phyloP scores from a whole-genome alignment of 805 yeast species.

The Debaryomyces castellii region DNA sequence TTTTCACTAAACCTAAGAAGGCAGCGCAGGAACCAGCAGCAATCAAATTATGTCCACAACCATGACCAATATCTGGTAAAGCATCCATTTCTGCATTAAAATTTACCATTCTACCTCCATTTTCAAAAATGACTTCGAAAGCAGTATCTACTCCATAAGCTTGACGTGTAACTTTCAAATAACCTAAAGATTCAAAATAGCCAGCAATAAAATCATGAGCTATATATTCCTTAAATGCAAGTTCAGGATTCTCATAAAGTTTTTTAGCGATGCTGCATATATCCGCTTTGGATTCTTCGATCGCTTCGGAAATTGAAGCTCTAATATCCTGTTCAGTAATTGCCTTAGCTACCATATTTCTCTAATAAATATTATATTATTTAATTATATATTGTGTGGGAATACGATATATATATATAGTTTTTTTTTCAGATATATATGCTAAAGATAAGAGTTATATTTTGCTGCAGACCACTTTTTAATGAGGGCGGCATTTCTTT shows the following conservation, averaged over 20 bases:
- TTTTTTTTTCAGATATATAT: neutral
- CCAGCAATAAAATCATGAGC: constrained; percentile 21
- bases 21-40: constrained; percentile 19
- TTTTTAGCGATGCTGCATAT: neutral
- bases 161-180: constrained; percentile 20
- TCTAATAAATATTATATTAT: too few relatives aligned
- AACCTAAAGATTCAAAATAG: constrained; percentile 16
- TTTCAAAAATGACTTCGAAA: constrained; percentile 13
- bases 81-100: constrained; percentile 27
- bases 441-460: neutral
- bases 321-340: neutral
- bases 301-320: neutral
- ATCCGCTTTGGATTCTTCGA: constrained; percentile 1
- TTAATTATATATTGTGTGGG: too few relatives aligned
- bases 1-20: constrained; percentile 14
- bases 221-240: constrained; percentile 14
- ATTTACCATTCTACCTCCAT: constrained; percentile 10
- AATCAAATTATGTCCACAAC: constrained; percentile 28
- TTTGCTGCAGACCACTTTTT: neutral
- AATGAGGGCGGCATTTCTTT: neutral
- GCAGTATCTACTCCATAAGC: constrained; percentile 22
- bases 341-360: neutral
- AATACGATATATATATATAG: too few relatives aligned
- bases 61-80: constrained; percentile 26
- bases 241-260: constrained; percentile 3